Conservation (phyloP, 129 eudicot genomes). For the Chrysanthemum seticuspe region DNA sequence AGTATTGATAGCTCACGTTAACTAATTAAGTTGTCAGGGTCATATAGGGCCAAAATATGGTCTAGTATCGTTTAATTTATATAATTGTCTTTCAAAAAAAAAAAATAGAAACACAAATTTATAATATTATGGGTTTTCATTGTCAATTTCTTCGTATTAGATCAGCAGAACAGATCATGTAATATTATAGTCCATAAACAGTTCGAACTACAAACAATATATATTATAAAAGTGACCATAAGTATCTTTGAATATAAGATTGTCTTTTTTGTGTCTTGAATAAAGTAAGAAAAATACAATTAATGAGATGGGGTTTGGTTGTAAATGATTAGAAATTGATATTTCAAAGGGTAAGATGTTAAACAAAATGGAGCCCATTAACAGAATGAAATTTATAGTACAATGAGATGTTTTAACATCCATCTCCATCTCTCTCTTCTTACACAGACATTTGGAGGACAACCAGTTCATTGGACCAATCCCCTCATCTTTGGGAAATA, state of each 20-base stretch:
- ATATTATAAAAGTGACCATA: neutral
- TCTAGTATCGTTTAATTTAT: too few species aligned
- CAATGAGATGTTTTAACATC: neutral
- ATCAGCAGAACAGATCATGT: neutral
- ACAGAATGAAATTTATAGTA: slow-evolving; percentile 11
- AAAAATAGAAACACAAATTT: too few species aligned
- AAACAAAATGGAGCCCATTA: slow-evolving; percentile 32
- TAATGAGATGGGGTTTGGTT: slow-evolving; percentile 3
- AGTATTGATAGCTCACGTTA: too few species aligned
- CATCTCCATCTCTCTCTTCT: slow-evolving; percentile 15
- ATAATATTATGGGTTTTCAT: too few species aligned
- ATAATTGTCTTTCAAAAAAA: too few species aligned
- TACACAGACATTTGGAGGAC: slow-evolving; percentile 74
- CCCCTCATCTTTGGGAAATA: slow-evolving; percentile 61
- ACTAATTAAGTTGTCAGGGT: too few species aligned
- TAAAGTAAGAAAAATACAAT: slow-evolving; percentile 3
- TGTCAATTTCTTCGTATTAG: too few species aligned
- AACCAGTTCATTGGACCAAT: slow-evolving; percentile 61
- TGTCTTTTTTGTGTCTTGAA: neutral
- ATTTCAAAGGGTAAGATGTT: neutral
- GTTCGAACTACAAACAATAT: neutral
- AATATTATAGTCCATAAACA: neutral
- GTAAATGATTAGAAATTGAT: slow-evolving; percentile 10
- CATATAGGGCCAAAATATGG: too few species aligned
- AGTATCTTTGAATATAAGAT: slow-evolving; percentile 14